Evolutionary conservation across 2,329 filamentous ascomycete species (phyloP).

Genomic region (Huntiella decipiens): DNA sequence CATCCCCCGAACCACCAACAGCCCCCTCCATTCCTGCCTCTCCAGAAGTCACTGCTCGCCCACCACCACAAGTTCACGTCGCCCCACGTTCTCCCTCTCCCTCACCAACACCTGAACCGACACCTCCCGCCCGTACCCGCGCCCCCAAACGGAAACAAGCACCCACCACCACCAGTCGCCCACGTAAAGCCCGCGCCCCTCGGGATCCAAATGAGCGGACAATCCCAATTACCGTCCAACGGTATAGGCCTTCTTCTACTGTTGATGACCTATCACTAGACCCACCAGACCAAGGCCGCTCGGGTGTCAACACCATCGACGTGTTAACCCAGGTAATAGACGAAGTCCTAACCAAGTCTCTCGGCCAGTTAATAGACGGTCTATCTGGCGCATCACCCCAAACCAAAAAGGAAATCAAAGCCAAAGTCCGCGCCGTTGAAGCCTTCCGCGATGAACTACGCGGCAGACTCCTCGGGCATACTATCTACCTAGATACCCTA

Average conservation of each 20-base stretch:
- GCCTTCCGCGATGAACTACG: slow-evolving; percentile 39
- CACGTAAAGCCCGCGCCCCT: neutral
- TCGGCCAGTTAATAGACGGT: slow-evolving; percentile 28
- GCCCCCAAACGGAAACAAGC: neutral
- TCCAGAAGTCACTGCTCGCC: neutral
- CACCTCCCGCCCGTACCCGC: neutral
- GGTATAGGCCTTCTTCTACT: slow-evolving; percentile 33
- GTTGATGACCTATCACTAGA: slow-evolving; percentile 26
- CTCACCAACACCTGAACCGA: neutral
- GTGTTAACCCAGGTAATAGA: slow-evolving; percentile 43
- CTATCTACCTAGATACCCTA: slow-evolving; percentile 39
- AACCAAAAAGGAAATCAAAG: slow-evolving; percentile 30
- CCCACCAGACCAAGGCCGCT: slow-evolving; percentile 33
- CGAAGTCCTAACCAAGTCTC: slow-evolving; percentile 34
- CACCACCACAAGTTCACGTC: neutral
- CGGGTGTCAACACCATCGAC: slow-evolving; percentile 42
- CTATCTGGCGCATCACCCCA: slow-evolving; percentile 22
- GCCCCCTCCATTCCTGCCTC: neutral
- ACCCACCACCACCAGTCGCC: neutral
- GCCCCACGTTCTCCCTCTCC: neutral
- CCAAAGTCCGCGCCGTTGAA: slow-evolving; percentile 37
- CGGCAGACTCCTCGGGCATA: slow-evolving; percentile 37
- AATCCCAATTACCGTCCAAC: slow-evolving; percentile 40
- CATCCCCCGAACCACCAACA: neutral
- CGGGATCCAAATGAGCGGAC: slow-evolving; percentile 12